These are phyloP conservation scores for Casaregolazyma suthepensis DNA, from an alignment of 1,139 yeast genomes.

Conservation along the genomic window DNA sequence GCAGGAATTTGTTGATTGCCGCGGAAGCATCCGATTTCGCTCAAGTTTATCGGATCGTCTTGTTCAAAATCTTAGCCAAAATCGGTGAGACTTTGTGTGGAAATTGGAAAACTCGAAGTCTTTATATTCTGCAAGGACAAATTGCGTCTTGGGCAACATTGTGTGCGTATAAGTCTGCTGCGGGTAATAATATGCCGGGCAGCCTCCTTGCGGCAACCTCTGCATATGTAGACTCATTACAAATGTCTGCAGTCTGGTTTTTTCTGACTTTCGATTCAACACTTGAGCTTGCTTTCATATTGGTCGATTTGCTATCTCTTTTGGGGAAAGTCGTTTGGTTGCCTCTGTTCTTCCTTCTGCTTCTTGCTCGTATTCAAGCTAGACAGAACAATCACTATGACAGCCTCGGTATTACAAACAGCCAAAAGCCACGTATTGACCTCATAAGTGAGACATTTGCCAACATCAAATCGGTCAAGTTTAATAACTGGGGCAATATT, in stretches of 20 bases:
- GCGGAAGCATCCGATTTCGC: not conserved
- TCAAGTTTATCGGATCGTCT: not conserved
- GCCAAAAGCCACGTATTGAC: conserved; percentile 48
- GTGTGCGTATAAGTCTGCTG: not conserved
- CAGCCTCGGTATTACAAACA: not conserved
- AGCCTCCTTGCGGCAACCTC: not conserved
- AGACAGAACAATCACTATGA: not conserved
- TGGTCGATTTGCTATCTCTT: not conserved
- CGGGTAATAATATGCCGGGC: not conserved
- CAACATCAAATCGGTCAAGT: conserved; percentile 60
- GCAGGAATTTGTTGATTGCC: not conserved
- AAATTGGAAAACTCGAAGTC: not conserved
- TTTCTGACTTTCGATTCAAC: not conserved
- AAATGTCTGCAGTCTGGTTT: not conserved
- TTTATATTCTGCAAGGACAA: not conserved
- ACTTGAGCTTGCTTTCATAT: not conserved
- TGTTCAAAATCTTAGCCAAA: not conserved
- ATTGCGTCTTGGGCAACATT: not conserved
- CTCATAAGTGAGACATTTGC: conserved; percentile 57
- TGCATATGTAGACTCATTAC: not conserved
- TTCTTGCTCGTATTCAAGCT: not conserved
- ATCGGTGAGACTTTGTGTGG: not conserved
- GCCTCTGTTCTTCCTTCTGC: not conserved
- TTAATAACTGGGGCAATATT: conserved; percentile 70
- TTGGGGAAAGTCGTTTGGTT: not conserved